Conservation (phyloP, 2,329 filamentous ascomycete genomes). For the Botrytis porri region DNA sequence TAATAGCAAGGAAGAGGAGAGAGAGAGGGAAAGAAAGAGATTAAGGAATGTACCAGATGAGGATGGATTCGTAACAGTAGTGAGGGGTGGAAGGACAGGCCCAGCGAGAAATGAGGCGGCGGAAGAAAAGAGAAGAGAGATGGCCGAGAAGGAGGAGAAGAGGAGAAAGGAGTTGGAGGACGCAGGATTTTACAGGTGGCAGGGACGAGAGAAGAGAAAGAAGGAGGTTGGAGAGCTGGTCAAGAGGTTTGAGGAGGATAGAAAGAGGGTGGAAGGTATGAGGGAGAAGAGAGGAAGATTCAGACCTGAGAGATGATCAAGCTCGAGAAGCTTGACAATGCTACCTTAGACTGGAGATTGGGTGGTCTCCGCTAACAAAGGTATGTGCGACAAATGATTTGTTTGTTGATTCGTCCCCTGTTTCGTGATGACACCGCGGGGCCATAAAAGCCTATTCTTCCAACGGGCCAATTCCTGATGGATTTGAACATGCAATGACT, state of each 20-base stretch:
- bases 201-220: slow-evolving; percentile 76
- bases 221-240: slow-evolving; percentile 66
- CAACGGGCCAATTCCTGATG: slow-evolving; percentile 35
- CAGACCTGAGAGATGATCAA: slow-evolving; percentile 45
- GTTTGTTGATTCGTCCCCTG: neutral
- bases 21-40: slow-evolving; percentile 57
- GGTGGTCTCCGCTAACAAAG: slow-evolving; percentile 10
- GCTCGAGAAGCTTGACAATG: slow-evolving; percentile 34
- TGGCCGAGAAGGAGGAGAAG: slow-evolving; percentile 62
- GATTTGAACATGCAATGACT: slow-evolving; percentile 46
- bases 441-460: slow-evolving; percentile 48
- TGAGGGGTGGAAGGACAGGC: slow-evolving; percentile 70
- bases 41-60: slow-evolving; percentile 81
- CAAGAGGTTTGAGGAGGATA: slow-evolving; percentile 73
- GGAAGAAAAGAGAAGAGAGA: slow-evolving; percentile 55
- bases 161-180: slow-evolving; percentile 62
- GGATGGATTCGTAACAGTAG: slow-evolving; percentile 93
- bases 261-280: slow-evolving; percentile 68
- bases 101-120: slow-evolving; percentile 72
- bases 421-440: slow-evolving; percentile 50
- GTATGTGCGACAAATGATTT: slow-evolving; percentile 24
- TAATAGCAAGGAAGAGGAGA: slow-evolving; percentile 65
- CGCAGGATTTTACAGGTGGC: slow-evolving; percentile 72
- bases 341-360: neutral
- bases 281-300: slow-evolving; percentile 62